Conservation (phyloP, 441 rosid species). For the Adansonia madagascariensis region DNA sequence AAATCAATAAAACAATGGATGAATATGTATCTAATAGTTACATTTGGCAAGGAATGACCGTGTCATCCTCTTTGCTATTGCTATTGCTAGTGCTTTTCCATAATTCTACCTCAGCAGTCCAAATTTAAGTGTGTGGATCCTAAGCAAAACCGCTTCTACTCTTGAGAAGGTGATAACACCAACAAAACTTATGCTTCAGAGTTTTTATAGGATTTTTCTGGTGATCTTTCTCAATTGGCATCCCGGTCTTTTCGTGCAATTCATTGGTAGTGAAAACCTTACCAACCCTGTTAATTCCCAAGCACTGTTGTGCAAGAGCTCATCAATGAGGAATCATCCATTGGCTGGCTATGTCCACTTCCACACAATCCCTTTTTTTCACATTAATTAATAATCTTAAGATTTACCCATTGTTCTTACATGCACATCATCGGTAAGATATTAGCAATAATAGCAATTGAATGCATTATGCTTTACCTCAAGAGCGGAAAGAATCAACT, state of each 20-base stretch:
- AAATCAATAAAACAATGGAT: conserved; percentile 1
- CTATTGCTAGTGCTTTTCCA: conserved; percentile 26
- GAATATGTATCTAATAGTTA: neutral
- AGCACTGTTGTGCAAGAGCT: conserved; percentile 34
- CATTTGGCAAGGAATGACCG: neutral
- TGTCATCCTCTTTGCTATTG: conserved; percentile 25
- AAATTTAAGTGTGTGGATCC: conserved; percentile 37
- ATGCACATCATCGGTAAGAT: conserved; percentile 21
- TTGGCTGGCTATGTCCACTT: conserved; percentile 34
- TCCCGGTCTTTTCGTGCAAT: conserved; percentile 33
- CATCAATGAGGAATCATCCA: conserved; percentile 36
- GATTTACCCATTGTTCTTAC: conserved; percentile 27
- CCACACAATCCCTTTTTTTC: conserved; percentile 30
- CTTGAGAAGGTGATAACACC: conserved; percentile 31
- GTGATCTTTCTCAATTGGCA: conserved; percentile 37
- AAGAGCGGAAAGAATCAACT: neutral
- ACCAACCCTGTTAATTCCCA: conserved; percentile 34
- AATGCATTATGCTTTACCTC: neutral
- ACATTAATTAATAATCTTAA: conserved; percentile 18
- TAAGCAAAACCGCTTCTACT: conserved; percentile 32
- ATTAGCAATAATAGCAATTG: neutral
- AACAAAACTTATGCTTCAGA: conserved; percentile 31
- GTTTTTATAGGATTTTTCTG: conserved; percentile 35
- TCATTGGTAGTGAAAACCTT: conserved; percentile 33
- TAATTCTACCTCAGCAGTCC: conserved; percentile 31